phyloP scores from a whole-genome alignment of 371 early-diverging fungal species.

The Chytridium lagenaria region DNA sequence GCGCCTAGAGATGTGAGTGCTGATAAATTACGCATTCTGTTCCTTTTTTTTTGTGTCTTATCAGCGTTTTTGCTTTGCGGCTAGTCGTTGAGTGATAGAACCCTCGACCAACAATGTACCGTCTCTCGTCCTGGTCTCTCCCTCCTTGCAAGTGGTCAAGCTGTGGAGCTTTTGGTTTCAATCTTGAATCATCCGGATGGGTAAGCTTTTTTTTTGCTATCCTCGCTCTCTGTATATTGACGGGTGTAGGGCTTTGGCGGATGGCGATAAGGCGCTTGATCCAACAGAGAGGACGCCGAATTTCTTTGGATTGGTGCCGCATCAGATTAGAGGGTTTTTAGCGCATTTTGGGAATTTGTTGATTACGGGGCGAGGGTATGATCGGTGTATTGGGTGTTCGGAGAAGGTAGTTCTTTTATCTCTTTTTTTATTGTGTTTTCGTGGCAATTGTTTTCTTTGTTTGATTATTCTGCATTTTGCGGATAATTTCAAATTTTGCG shows the following conservation, averaged over 20 bases:
- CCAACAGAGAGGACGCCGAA: slow-evolving; percentile 32
- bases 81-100: slow-evolving; percentile 89
- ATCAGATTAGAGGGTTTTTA: slow-evolving; percentile 93
- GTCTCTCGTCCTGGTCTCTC: slow-evolving; percentile 95
- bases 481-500: not conserved
- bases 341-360: slow-evolving; percentile 80
- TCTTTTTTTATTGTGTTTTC: not conserved
- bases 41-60: not conserved
- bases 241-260: slow-evolving; percentile 35
- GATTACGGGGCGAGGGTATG: slow-evolving; percentile 87
- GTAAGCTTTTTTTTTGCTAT: slow-evolving; percentile 47
- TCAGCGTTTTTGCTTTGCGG: not conserved
- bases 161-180: slow-evolving; percentile 90
- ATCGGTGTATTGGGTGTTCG: slow-evolving; percentile 92
- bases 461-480: not conserved
- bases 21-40: not conserved
- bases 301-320: slow-evolving; percentile 78
- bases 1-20: slow-evolving; percentile 85
- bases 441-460: slow-evolving; percentile 1
- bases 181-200: slow-evolving; percentile 83
- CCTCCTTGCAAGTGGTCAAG: slow-evolving; percentile 81
- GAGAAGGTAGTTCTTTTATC: slow-evolving; percentile 50
- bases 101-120: slow-evolving; percentile 97
- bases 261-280: slow-evolving; percentile 23
- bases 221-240: not conserved